phyloP scores from a whole-genome alignment of 345 rosid species.

The Aegle marmelos region DNA sequence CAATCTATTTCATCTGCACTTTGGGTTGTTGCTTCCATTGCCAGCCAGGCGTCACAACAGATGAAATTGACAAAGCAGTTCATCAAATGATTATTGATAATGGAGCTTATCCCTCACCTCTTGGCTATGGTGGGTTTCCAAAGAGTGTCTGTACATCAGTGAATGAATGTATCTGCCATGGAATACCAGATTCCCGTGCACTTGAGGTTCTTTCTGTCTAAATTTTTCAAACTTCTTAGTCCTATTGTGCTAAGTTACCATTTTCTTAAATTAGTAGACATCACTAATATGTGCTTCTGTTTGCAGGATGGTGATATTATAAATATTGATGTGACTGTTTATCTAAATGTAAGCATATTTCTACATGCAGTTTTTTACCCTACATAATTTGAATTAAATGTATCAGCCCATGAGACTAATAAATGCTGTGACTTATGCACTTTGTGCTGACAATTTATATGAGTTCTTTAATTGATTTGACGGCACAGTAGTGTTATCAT shows the following conservation, averaged over 20 bases:
- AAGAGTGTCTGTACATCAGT: constrained; percentile 98
- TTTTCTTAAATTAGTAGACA: not conserved
- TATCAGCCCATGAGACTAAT: not conserved
- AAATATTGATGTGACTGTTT: constrained; percentile 90
- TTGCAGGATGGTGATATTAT: constrained; percentile 95
- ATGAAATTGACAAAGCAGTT: constrained; percentile 88
- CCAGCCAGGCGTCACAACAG: constrained; percentile 89
- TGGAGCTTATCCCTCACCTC: constrained; percentile 97
- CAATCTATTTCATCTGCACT: constrained; percentile 14
- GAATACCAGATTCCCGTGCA: constrained; percentile 83
- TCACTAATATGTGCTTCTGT: not conserved
- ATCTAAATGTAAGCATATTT: constrained; percentile 59
- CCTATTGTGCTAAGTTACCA: not conserved
- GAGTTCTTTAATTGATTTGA: not conserved
- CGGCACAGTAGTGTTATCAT: not conserved
- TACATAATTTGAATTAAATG: constrained; percentile 3
- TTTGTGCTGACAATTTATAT: not conserved
- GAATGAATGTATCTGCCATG: constrained; percentile 97
- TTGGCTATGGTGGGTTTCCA: constrained; percentile 96
- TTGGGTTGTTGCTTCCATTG: constrained; percentile 26
- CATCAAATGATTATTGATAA: constrained; percentile 90
- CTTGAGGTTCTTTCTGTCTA: constrained; percentile 57
- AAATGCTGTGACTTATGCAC: not conserved
- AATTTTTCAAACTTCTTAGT: constrained; percentile 1
- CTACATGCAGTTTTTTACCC: constrained; percentile 1